phyloP scores from a whole-genome alignment of 768 basidiomycete species.

The Rhodotorula toruloides region DNA sequence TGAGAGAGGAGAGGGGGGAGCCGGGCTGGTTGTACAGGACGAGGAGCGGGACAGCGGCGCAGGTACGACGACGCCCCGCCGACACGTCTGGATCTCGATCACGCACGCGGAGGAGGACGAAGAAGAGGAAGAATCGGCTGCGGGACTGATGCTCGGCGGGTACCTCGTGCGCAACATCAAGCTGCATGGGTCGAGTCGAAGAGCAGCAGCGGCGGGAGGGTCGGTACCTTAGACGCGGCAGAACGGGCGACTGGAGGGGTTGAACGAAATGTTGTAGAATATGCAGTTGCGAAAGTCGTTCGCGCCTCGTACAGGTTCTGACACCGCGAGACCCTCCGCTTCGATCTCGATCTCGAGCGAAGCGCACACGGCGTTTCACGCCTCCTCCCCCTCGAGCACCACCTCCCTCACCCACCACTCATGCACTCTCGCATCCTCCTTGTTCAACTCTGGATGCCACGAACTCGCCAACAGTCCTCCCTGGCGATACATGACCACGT shows the following conservation, averaged over 20 bases:
- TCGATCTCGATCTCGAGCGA: no score
- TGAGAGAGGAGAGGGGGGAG: background rate
- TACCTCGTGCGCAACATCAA: slow-evolving; percentile 10
- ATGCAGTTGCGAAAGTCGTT: no score
- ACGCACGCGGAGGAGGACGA: background rate
- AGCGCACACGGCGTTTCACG: no score
- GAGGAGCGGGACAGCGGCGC: background rate
- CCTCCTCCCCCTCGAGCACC: slow-evolving; percentile 10
- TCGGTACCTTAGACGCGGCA: no score
- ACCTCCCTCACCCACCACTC: slow-evolving; percentile 73
- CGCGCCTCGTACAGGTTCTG: no score
- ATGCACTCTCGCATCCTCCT: slow-evolving; percentile 78
- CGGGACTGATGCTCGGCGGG: slow-evolving; percentile 6
- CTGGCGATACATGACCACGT: slow-evolving; percentile 79
- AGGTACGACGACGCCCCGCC: no score
- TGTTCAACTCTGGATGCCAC: slow-evolving; percentile 85
- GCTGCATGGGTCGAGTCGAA: no score
- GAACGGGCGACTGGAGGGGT: no score
- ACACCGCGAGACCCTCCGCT: no score
- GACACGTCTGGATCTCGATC: background rate
- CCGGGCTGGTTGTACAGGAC: background rate
- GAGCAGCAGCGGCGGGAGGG: no score
- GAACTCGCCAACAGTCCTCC: slow-evolving; percentile 78
- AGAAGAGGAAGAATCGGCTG: slow-evolving; percentile 2
- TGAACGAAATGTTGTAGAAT: no score